Base-by-base conservation (phyloP, 495 filamentous ascomycete species). In the Talaromyces borbonicus region DNA sequence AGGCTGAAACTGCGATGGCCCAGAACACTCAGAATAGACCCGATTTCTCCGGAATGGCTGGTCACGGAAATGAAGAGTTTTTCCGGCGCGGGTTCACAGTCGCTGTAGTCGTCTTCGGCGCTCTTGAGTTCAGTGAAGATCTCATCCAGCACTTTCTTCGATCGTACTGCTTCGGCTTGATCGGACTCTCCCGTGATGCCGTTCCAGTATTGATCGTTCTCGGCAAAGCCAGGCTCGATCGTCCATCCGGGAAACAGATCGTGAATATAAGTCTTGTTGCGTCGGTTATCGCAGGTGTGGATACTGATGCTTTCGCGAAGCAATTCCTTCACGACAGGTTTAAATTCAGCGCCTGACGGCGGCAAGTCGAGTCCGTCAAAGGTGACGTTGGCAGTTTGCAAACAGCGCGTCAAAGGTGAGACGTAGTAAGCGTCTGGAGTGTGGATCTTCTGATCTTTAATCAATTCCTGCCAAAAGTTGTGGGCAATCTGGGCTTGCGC, bases 251-350 rank as follows among this genome's bases (percentile, higher is more conserved):
- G 83, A 52, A 79, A 86, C 14, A 61, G 59, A 9, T 55, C 35
- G 4, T 61, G 54, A 51, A 94, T 87, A 46, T 69, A 74, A 3
- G 65, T 63, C 41, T 72, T 74, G 20, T 50, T 69, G 42, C 71
- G 69, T 1, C 87, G 73, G 11, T 80, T 75, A 57, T 94, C 86
- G 59, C 87, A 94, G 6, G 87, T 90, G 56, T 92, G 87, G 36
- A 80, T 68, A 35, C 78, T 77, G 46, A 89, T 77, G 1, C 72
- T 67, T 53, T 94, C 87, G 35, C 87, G 75, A 48, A 90, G 63
- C 16, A 77, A 59, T 55, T 90, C 84, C 55, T 83, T 85, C 54
- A 92, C 66, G 2, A 68, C 63, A 0, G 84, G 83, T 0, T 60
- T 62, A 61, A 84, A 86, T 4, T 69, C 58, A 11, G 54, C 49